Evolutionary conservation across 2,329 filamentous ascomycete genomes (phyloP).

Genomic region (Neonectria sp.): DNA sequence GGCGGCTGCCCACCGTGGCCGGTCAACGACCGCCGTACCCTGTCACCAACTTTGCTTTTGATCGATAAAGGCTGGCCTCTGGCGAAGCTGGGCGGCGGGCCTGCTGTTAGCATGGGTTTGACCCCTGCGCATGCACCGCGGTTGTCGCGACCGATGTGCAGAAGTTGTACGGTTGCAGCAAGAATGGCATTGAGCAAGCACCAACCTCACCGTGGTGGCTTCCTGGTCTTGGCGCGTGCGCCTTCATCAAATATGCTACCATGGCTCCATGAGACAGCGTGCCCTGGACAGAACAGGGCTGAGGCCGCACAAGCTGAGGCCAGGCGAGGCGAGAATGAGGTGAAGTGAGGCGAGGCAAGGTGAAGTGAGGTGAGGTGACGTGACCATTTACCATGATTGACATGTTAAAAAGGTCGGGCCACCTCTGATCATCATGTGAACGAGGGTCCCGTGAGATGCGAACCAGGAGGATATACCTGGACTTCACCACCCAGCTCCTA

Average conservation of each 20-base stretch:
- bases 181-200: background rate
- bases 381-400: constrained; percentile 37
- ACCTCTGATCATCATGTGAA: constrained; percentile 39
- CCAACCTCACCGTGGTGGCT: background rate
- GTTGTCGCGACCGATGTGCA: constrained; percentile 15
- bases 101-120: constrained; percentile 30
- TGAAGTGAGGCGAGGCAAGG: constrained; percentile 28
- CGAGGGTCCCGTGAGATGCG: constrained; percentile 16
- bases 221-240: constrained; percentile 9
- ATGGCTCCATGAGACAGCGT: background rate
- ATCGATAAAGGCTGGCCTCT: constrained; percentile 39
- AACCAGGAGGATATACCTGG: constrained; percentile 26
- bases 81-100: background rate
- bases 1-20: constrained; percentile 30
- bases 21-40: constrained; percentile 36
- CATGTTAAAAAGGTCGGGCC: constrained; percentile 35
- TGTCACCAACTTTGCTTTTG: constrained; percentile 42
- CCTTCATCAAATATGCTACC: constrained; percentile 5
- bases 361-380: constrained; percentile 41
- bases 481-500: constrained; percentile 1
- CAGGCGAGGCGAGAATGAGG: constrained; percentile 28
- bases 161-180: background rate
- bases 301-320: constrained; percentile 30
- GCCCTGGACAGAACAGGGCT: constrained; percentile 6
- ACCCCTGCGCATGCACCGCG: constrained; percentile 37